Base-by-base conservation (phyloP, 371 early-diverging fungal genomes). In the Choanephora cucurbitarum region DNA sequence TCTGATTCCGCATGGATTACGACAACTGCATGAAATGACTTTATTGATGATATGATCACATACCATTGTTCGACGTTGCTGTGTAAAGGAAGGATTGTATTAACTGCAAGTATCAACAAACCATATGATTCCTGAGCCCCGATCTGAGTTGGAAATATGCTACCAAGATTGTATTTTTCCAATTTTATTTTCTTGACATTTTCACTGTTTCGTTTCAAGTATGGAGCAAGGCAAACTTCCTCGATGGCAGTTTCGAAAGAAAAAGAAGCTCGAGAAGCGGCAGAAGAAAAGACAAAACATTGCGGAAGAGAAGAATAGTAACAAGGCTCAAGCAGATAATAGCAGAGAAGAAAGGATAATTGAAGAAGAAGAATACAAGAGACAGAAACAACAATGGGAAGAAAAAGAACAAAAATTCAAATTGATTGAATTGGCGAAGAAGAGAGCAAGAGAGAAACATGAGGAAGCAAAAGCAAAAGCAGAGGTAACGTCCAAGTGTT, bases 21-120 rank as follows among this genome's bases (percentile, higher is more conserved):
- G 15, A 41, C n/a, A 3, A 31, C 7, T 42, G 24, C 40, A 24
- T 42, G 17, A 17, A 42, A 40, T 10, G 43, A 14, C 28, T 28
- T 7, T 28, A 7, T 7, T 28, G 9, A 42, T 11, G 11, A 42
- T 52, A 40, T 37, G 18, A 13, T 1, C 41, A 50, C 56, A 31
- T 64, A 64, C 60, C 60, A 64, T 64, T 49, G 49, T 55, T 62
- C 67, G 61, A 66, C 66, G 66, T 66, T 55, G 66, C 66, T 67
- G 43, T 58, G 46, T 58, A 67, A 67, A 67, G 67, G 62, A 67
- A 55, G 57, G 58, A 58, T 48, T 32, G 28, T 42, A 54, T 49
- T 15, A 34, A 23, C 21, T 32, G 22, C 45, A 31, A 31, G 32
- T 13, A 28, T 44, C 37, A 37, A 37, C 37, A 37, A 37, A 3